Conservation (phyloP, 768 basidiomycete species). For the Suillus variegatus region DNA sequence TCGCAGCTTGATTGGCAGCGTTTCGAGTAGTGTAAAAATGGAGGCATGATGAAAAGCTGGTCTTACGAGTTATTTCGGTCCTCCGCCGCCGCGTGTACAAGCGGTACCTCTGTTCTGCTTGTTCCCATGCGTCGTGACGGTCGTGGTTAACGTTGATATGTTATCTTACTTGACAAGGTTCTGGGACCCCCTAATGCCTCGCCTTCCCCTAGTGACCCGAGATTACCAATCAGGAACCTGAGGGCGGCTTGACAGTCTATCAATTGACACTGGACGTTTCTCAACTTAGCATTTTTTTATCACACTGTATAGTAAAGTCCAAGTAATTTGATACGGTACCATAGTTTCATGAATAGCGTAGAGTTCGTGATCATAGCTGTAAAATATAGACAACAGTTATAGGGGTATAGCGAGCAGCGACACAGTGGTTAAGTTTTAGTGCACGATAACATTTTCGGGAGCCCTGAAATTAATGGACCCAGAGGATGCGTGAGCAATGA, state of each 20-base stretch:
- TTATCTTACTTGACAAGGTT: no score
- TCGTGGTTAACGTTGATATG: no score
- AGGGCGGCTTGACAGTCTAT: no score
- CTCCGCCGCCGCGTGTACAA: no score
- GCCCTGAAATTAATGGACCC: conserved; percentile 3
- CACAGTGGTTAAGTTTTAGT: neutral
- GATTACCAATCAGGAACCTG: no score
- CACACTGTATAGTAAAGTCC: neutral
- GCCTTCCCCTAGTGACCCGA: no score
- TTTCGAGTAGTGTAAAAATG: neutral
- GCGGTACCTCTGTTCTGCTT: no score
- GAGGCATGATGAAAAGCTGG: neutral
- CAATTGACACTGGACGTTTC: no score
- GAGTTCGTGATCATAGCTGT: neutral
- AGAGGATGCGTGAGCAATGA: conserved; percentile 2
- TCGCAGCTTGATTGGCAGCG: neutral
- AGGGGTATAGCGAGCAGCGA: neutral
- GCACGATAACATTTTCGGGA: neutral
- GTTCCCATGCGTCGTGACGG: no score
- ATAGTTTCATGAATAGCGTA: neutral
- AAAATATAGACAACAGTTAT: neutral
- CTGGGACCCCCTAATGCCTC: no score
- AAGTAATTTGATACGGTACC: neutral
- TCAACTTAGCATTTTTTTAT: neutral
- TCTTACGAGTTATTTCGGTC: neutral